Evolutionary conservation across 2,329 filamentous ascomycete genomes (phyloP).

Genomic region (Chrysosporium keratinophilum): DNA sequence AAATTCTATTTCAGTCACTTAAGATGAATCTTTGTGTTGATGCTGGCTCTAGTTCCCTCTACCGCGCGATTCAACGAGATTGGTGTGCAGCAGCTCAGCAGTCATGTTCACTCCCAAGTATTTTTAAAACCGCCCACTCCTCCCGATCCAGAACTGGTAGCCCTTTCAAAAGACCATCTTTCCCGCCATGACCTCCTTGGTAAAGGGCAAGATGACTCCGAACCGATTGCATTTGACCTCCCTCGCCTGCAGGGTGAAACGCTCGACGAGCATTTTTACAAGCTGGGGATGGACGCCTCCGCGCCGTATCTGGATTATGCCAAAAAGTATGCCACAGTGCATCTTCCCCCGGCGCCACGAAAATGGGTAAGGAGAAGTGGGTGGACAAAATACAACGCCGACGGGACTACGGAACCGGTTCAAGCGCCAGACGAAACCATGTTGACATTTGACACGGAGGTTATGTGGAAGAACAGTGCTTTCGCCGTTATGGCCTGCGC

Average conservation of each 20-base stretch:
- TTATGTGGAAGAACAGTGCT: conserved; percentile 85
- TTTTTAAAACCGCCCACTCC: conserved; percentile 51
- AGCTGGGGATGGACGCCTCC: conserved; percentile 72
- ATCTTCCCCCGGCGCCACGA: conserved; percentile 50
- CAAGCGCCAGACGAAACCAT: conserved; percentile 68
- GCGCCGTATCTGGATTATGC: conserved; percentile 71
- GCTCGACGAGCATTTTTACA: conserved; percentile 89
- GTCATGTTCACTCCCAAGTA: conserved; percentile 69
- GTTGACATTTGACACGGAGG: conserved; percentile 91
- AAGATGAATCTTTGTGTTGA: neutral
- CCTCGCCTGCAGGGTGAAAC: conserved; percentile 67
- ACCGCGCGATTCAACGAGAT: conserved; percentile 78
- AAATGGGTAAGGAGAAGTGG: conserved; percentile 72
- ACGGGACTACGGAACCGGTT: conserved; percentile 62
- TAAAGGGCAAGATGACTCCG: conserved; percentile 68
- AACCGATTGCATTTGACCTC: conserved; percentile 75
- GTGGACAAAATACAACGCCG: conserved; percentile 82
- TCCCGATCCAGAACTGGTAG: conserved; percentile 61
- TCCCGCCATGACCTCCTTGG: conserved; percentile 75
- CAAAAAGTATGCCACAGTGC: conserved; percentile 58
- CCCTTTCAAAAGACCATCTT: conserved; percentile 73
- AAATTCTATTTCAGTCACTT: neutral
- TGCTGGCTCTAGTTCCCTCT: conserved; percentile 27
- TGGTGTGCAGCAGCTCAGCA: conserved; percentile 85
- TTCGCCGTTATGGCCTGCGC: conserved; percentile 98